A percentile compares a stretch with the other conserved stretches of the same genome.
phyloP scores from a whole-genome alignment of 192 early-diverging fungal genomes.

The Gamsiella multidivaricata region DNA sequence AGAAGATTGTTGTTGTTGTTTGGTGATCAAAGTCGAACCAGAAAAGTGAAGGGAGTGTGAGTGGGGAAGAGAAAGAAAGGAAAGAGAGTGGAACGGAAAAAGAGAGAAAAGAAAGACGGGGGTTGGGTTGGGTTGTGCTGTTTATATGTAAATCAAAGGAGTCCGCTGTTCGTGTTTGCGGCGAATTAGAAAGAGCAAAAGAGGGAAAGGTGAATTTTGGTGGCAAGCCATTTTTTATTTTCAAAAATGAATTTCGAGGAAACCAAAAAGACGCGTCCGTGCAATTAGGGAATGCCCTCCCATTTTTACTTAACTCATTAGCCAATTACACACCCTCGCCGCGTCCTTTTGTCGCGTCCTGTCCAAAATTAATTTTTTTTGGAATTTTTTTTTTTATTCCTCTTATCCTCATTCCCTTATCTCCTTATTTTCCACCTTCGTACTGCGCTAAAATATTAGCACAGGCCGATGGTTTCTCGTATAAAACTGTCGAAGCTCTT shows the following conservation, averaged over 20 bases:
- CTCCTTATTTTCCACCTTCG: background rate
- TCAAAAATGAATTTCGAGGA: background rate
- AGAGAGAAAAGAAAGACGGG: slow-evolving; percentile 26
- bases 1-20: background rate
- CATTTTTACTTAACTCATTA: background rate
- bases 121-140: background rate
- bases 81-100: background rate
- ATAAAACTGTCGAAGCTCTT: slow-evolving; percentile 5
- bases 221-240: no score
- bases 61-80: background rate
- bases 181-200: no score
- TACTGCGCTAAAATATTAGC: no score
- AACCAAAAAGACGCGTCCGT: background rate
- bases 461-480: no score
- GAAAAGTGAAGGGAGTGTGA: background rate
- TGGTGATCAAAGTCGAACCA: background rate
- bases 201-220: no score
- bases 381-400: background rate
- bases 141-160: slow-evolving; percentile 3
- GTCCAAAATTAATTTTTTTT: background rate
- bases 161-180: no score
- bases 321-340: background rate
- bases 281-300: background rate
- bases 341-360: slow-evolving; percentile 9
- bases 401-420: no score